These are phyloP conservation scores for Digitaria exilis DNA, from an alignment of 202 grass and related monocot species.

Conservation along the genomic window DNA sequence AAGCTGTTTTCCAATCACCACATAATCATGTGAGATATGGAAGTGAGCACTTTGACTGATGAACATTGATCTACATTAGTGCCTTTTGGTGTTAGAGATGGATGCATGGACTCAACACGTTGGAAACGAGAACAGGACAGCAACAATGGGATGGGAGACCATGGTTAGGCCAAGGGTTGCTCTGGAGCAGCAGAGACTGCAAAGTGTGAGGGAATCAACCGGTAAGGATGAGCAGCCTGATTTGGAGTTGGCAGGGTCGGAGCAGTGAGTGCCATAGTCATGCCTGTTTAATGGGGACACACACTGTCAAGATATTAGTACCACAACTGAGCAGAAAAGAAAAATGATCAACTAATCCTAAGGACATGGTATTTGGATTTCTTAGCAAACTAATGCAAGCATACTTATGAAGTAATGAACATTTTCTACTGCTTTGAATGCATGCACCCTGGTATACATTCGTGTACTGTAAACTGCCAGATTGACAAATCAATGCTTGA, in stretches of 20 bases:
- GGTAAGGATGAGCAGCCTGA: conserved; percentile 74
- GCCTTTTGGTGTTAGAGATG: conserved; percentile 66
- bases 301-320: conserved; percentile 87
- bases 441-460: conserved; percentile 14
- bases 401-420: not conserved
- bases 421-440: conserved; percentile 7
- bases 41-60: conserved; percentile 47
- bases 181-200: conserved; percentile 72
- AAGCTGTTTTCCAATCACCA: conserved; percentile 71
- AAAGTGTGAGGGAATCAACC: conserved; percentile 78
- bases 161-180: conserved; percentile 99
- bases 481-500: conserved; percentile 5
- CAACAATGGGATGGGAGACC: conserved; percentile 49
- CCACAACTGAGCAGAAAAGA: conserved; percentile 37
- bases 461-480: conserved; percentile 16
- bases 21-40: conserved; percentile 59
- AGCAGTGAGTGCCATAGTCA: conserved; percentile 84
- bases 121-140: conserved; percentile 58
- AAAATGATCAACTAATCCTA: conserved; percentile 23
- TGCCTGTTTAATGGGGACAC: conserved; percentile 93
- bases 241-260: conserved; percentile 70
- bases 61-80: conserved; percentile 29
- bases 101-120: conserved; percentile 60
- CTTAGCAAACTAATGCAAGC: not conserved
- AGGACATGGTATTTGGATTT: conserved; percentile 18